phyloP scores from a whole-genome alignment of 441 rosid species.

The Rhodomyrtus psidioides region DNA sequence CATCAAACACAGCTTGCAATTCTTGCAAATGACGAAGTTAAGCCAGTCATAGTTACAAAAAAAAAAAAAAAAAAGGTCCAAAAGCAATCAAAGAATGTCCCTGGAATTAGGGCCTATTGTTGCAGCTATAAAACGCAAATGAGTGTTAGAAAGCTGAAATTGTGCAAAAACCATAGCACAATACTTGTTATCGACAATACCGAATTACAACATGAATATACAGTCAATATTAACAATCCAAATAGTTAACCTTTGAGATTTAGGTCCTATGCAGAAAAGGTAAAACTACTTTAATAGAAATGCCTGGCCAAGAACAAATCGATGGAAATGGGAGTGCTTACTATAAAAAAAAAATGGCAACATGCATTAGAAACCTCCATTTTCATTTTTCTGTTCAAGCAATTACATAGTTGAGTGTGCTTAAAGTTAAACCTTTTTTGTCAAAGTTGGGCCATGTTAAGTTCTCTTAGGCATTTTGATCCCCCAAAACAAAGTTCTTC shows the following conservation, averaged over 20 bases:
- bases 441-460: background rate
- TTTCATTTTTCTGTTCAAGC: background rate
- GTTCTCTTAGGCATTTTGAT: background rate
- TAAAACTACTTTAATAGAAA: background rate
- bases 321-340: background rate
- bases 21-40: background rate
- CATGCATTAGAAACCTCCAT: background rate
- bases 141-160: background rate
- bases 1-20: background rate
- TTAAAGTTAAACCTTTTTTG: background rate
- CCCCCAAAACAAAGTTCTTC: no score
- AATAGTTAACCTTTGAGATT: background rate
- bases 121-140: background rate
- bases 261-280: background rate
- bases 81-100: background rate
- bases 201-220: background rate
- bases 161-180: background rate
- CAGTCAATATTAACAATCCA: background rate
- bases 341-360: background rate
- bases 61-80: background rate
- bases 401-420: background rate
- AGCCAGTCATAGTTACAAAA: background rate
- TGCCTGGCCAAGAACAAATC: background rate
- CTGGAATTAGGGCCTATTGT: background rate
- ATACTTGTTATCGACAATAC: background rate